Evolutionary conservation across 257 asterid genomes (phyloP).

Genomic region (Solanum dulcamara): DNA sequence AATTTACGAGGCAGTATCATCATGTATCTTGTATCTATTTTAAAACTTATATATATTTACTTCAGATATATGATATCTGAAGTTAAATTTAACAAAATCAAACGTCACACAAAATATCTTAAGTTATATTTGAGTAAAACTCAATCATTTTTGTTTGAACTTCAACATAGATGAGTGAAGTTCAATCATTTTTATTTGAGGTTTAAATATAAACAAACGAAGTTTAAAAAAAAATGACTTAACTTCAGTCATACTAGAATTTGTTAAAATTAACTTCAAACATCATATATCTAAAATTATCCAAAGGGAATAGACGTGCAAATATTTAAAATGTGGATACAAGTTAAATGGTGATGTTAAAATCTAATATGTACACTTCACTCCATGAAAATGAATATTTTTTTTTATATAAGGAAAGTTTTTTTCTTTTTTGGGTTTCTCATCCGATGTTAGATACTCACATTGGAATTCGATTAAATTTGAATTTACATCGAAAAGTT

Average conservation of each 20-base stretch:
- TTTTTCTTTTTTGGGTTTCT: rapidly evolving
- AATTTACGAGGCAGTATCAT: not conserved
- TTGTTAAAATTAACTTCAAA: not conserved
- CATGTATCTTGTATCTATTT: no score
- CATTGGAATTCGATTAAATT: no score
- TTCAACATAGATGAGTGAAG: no score
- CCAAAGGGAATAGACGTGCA: not conserved
- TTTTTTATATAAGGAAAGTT: rapidly evolving
- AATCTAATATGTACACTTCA: not conserved
- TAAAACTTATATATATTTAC: no score
- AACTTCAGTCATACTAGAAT: not conserved
- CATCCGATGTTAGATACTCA: not conserved
- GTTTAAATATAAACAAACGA: no score
- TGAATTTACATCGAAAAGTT: no score
- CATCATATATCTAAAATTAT: not conserved
- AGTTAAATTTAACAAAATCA: not conserved
- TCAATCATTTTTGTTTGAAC: no score
- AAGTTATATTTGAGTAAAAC: not conserved
- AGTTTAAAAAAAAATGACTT: not conserved
- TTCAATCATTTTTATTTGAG: no score
- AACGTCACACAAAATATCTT: not conserved
- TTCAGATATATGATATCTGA: not conserved
- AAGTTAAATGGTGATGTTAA: not conserved
- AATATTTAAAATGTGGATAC: not conserved
- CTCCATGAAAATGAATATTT: not conserved